Evolutionary conservation across 2,329 filamentous ascomycete genomes (phyloP).

Genomic region (Hypocreales sp.): DNA sequence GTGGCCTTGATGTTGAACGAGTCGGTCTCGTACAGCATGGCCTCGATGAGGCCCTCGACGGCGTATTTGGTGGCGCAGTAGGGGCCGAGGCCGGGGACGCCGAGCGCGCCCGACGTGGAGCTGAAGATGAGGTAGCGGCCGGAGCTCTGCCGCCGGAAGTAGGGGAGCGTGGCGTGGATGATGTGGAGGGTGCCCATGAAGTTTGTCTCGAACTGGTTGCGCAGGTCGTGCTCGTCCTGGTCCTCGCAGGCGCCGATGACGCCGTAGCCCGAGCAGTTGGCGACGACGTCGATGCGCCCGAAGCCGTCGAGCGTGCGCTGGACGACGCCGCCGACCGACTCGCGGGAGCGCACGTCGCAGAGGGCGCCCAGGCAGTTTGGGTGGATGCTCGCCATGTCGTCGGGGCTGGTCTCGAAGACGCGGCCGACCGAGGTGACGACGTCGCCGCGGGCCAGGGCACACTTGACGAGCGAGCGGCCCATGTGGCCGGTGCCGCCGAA

Average conservation of each 20-base stretch:
- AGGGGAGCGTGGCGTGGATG: slow-evolving; percentile 72
- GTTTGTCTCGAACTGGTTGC: slow-evolving; percentile 95
- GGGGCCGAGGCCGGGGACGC: slow-evolving; percentile 80
- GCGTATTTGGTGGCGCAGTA: slow-evolving; percentile 98
- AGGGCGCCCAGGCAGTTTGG: slow-evolving; percentile 63
- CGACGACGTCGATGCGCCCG: slow-evolving; percentile 73
- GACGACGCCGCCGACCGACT: slow-evolving; percentile 61
- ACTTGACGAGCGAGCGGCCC: slow-evolving; percentile 77
- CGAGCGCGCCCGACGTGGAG: slow-evolving; percentile 80
- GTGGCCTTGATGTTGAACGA: slow-evolving; percentile 85
- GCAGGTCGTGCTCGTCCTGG: slow-evolving; percentile 87
- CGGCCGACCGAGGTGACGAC: slow-evolving; percentile 76
- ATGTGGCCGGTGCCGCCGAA: slow-evolving; percentile 98
- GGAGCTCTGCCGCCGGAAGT: slow-evolving; percentile 60
- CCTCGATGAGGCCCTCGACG: slow-evolving; percentile 87
- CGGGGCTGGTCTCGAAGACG: slow-evolving; percentile 57
- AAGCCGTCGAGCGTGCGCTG: slow-evolving; percentile 57
- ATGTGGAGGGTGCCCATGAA: slow-evolving; percentile 94
- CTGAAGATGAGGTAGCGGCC: slow-evolving; percentile 93
- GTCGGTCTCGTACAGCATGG: slow-evolving; percentile 92
- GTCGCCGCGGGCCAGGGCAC: slow-evolving; percentile 66
- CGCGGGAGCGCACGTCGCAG: slow-evolving; percentile 75
- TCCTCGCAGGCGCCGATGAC: slow-evolving; percentile 94
- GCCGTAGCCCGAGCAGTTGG: slow-evolving; percentile 88
- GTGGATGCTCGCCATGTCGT: slow-evolving; percentile 58